Evolutionary conservation across 768 basidiomycete species (phyloP), one percentile per base, ranked within the genome.

Genomic region (Tephrocybe sp.): DNA sequence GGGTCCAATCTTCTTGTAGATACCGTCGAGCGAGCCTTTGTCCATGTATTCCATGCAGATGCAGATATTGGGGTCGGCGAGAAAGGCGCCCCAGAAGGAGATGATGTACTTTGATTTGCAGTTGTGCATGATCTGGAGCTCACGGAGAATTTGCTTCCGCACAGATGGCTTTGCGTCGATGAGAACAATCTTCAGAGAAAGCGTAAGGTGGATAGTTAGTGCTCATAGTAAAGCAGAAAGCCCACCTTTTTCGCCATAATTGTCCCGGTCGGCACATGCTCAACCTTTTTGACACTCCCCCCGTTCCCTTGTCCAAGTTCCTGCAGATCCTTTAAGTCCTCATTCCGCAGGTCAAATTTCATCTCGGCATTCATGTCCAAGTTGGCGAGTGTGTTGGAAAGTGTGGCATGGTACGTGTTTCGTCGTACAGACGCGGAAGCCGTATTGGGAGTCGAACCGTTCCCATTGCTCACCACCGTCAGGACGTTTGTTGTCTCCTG

Each of bases 51-150:
- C 97, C 87, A 99, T 98, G 71, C 94, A 98, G 44, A 98, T 96
- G 69, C 97, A 97, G 64, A 99, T 96, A 62, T 98, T 98, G 11
- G 96, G 96, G 68, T 99, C 97, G 2, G 89, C 85, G 26, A 98
- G 76, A 72, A 93, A 99, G 44, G 97, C 97, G 53, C 97, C 97
- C 64, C 88, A 95, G 74, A 98, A 99, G 0, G 91, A 94, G 60
- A 99, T 89, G 65, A 99, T 99, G 68, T 93, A 91, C 47, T 80
- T 82, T 6, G 92, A 95, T 57, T 87, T 78, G 70, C 96, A 98
- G 69, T 97, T 90, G 67, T 98, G 92, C 96, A 98, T 96, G 75
- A 99, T 98, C 61, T 98, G 96, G 57, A 99, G 75, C 65, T 99
- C 97, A 44, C 97, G 87, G 30, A 98, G 76, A 61, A 99, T 98